Base-by-base conservation (phyloP, 306 rosid species). In the Cicer chorassanicum region DNA sequence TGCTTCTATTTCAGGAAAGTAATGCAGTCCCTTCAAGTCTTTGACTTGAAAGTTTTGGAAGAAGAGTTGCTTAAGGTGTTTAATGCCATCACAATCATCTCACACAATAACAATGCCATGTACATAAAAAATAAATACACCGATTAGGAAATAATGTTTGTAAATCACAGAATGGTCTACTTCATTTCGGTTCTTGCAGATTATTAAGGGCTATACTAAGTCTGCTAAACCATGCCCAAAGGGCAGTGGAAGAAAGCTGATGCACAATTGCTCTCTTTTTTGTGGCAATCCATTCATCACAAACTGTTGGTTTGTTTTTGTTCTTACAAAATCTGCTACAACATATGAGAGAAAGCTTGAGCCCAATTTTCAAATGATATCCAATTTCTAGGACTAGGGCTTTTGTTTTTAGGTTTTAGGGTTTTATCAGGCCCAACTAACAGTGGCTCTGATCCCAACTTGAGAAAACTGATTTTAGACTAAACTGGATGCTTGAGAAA, bases 391-490 rank as follows among this genome's bases (percentile, higher is more conserved):
- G 54, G 54, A 2, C 54, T 49, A 49, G 54, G 15, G 16, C 54
- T n/a, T 49, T 49, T 49, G 54, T 49, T n/a, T 49, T 49, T 13
- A 49, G 14, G 15, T 49, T n/a, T 49, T 49, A 5, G 18, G 54
- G 18, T 48, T 48, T 48, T 48, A 13, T 48, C 54, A 48, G 54
- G 54, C 54, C 54, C 34, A 48, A 48, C 54, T 48, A 48, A 13
- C 8, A 24, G 34, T 29, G 36, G 36, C 36, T 29, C 36, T 29
- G 36, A 29, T 29, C 36, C 18, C 55, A 19, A 8, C 19, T 15
- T 19, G 38, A 18, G 61, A 55, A 8, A 55, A 55, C 36, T 55
- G 61, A 18, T 55, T 55, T 55, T 55, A 55, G 61, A 55, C 9
- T 55, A 55, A 55, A 55, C 6, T 19, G 9, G 61, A 55, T 55